Percentiles rank a stretch among this genome's conserved stretches.
Evolutionary conservation across 306 rosid genomes (phyloP).

Genomic region (Glycine tomentella): DNA sequence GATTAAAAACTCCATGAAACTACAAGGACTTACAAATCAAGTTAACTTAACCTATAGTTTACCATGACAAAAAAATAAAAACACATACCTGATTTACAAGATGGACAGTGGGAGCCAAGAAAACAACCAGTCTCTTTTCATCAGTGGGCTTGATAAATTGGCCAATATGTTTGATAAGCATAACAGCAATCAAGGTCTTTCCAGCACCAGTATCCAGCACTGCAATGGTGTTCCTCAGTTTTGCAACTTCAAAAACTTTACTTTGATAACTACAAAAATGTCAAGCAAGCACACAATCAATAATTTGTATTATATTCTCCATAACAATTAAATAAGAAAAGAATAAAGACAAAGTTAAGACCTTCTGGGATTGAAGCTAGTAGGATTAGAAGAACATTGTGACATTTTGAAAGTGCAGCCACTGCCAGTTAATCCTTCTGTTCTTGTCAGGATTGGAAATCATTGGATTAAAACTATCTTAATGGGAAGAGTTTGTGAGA

Average conservation of each 20-base stretch:
- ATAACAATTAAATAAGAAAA: not conserved
- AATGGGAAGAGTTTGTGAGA: no score
- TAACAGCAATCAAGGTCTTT: conserved; percentile 74
- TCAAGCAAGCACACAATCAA: not conserved
- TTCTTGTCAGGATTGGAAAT: not conserved
- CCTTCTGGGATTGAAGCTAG: conserved; percentile 63
- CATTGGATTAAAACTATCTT: not conserved
- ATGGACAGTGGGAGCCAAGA: conserved; percentile 80
- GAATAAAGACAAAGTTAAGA: conserved; percentile 9
- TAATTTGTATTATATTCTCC: not conserved
- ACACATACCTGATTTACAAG: conserved; percentile 68
- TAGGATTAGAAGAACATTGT: conserved; percentile 29
- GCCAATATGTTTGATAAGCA: conserved; percentile 64
- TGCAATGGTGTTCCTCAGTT: conserved; percentile 65
- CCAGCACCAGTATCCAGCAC: conserved; percentile 81
- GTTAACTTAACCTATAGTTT: no score
- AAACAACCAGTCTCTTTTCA: conserved; percentile 53
- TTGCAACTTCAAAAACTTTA: conserved; percentile 64
- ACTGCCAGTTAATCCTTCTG: not conserved
- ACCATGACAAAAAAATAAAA: not conserved
- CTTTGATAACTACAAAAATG: conserved; percentile 56
- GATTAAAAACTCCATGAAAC: not conserved
- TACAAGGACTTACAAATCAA: not conserved
- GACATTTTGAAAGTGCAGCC: not conserved
- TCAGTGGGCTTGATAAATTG: conserved; percentile 48